Base-by-base conservation (phyloP, 2,329 filamentous ascomycete genomes). In the Thelonectria olida region DNA sequence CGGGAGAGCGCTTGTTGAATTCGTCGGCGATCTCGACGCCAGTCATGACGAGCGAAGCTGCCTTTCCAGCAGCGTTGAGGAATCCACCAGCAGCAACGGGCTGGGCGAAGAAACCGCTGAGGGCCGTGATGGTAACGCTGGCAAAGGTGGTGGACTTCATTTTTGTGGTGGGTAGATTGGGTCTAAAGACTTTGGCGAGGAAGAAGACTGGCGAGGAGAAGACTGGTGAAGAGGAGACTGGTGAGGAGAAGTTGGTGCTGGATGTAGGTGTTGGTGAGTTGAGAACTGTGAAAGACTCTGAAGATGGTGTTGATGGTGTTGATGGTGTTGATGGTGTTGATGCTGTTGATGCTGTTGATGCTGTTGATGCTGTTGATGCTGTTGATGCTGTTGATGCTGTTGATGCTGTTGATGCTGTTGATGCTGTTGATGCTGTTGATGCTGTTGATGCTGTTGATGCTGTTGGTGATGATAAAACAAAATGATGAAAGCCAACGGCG, bases 31-130 rank as follows among this genome's bases (percentile, higher is more conserved):
- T 36, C 5, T 54, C 51, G 19, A 8, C 13, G 10, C 51, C 51
- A 36, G 19, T 36, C 17, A 15, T n/a, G 7, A 54, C 39, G 27
- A 54, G 51, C 25, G 17, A 7, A 17, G 51, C 51, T 45, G 51
- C 51, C 51, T 54, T 54, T 45, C 51, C 51, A 34, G 39, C 51
- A 45, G 51, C 51, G 17, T 45, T 54, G 51, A 54, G 51, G 51
- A 54, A 54, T 54, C 51, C 51, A 23, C 51, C 51, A 12, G 51
- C 51, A n/a, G 51, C 51, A 45, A 54, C 51, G 25, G 51, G 51
- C 39, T 54, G 51, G 39, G 51, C 38, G 51, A 54, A 54, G 51
- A 54, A 54, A n/a, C 51, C 13, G 51, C 25, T 45, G 25, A 54
- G 51, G 25, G 39, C 51, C 8, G 51, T 54, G 25, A 45, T 45